Conservation (phyloP, 768 basidiomycete species). For the Clavulina sp. region DNA sequence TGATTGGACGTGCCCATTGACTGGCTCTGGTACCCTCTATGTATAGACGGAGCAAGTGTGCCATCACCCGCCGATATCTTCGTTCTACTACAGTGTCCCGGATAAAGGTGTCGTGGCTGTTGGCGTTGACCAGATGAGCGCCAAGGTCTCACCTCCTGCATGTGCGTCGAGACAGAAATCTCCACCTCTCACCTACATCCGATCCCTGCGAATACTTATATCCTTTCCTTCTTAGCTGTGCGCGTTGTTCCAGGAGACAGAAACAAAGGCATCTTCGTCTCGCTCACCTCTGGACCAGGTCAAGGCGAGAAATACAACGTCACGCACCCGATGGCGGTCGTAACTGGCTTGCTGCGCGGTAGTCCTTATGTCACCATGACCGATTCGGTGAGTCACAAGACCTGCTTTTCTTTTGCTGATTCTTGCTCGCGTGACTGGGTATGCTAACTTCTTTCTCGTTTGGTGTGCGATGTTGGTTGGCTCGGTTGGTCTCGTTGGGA, state of each 20-base stretch:
- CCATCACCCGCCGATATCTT: constrained; percentile 91
- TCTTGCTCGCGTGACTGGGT: neutral
- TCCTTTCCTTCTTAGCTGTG: constrained; percentile 26
- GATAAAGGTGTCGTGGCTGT: constrained; percentile 47
- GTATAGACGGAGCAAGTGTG: constrained; percentile 75
- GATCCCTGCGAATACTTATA: constrained; percentile 7
- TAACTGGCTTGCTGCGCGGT: constrained; percentile 84
- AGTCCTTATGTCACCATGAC: constrained; percentile 80
- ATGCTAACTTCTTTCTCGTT: neutral
- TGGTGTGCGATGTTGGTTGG: neutral
- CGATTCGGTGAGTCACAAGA: constrained; percentile 29
- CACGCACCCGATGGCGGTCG: constrained; percentile 74
- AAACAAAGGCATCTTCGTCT: constrained; percentile 81
- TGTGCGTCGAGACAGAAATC: too few species aligned
- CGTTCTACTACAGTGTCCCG: constrained; percentile 65
- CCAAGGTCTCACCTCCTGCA: constrained; percentile 63
- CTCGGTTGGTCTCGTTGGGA: neutral
- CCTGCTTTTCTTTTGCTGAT: neutral
- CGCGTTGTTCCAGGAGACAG: constrained; percentile 65
- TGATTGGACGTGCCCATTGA: neutral
- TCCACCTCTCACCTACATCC: constrained; percentile 14
- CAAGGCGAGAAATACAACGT: constrained; percentile 73
- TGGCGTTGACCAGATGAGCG: constrained; percentile 86
- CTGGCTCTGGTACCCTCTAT: neutral
- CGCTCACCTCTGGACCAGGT: constrained; percentile 53